A percentile compares a stretch with the other conserved stretches of the same genome.
Conservation (phyloP, 768 basidiomycete species). For the Scleroderma bovista region DNA sequence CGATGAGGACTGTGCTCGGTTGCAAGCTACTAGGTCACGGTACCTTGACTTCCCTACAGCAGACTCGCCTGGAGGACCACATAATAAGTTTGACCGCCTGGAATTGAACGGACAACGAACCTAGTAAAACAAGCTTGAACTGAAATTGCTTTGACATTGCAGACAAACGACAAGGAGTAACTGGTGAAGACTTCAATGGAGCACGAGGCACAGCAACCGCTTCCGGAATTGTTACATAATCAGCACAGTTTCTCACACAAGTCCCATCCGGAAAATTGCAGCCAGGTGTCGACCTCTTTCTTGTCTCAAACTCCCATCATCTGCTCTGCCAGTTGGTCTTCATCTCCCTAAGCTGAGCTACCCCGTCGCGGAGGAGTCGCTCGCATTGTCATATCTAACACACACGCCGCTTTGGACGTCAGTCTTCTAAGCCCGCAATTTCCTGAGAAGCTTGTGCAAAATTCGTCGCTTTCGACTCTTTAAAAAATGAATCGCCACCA, state of each 20-base stretch:
- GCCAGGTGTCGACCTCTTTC: conserved; percentile 3
- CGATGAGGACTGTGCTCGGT: conserved; percentile 21
- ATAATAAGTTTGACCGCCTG: conserved; percentile 3
- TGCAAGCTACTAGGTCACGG: conserved; percentile 6
- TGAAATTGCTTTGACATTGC: conserved; percentile 89
- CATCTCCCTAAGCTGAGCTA: conserved; percentile 21
- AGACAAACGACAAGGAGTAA: conserved; percentile 23
- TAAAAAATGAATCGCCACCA: conserved; percentile 80
- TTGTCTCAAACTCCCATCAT: conserved; percentile 36
- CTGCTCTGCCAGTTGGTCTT: conserved; percentile 16
- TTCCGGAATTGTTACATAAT: conserved; percentile 22
- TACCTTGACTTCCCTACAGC: conserved; percentile 97
- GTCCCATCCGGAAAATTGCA: conserved; percentile 31
- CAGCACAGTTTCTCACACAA: conserved; percentile 19
- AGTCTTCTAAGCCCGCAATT: conserved; percentile 13
- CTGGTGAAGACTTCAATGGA: conserved; percentile 7
- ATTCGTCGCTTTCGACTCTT: conserved; percentile 17
- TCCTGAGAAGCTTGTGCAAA: conserved; percentile 23
- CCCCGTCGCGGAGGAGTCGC: conserved; percentile 16
- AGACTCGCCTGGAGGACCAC: conserved; percentile 67
- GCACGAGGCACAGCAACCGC: conserved; percentile 11
- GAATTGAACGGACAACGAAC: conserved; percentile 37
- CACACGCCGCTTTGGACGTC: conserved; percentile 12
- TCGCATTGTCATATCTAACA: conserved; percentile 12
- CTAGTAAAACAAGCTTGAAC: conserved; percentile 95